Evolutionary conservation across 768 basidiomycete species (phyloP).

Genomic region (Agaricus subrufescens): DNA sequence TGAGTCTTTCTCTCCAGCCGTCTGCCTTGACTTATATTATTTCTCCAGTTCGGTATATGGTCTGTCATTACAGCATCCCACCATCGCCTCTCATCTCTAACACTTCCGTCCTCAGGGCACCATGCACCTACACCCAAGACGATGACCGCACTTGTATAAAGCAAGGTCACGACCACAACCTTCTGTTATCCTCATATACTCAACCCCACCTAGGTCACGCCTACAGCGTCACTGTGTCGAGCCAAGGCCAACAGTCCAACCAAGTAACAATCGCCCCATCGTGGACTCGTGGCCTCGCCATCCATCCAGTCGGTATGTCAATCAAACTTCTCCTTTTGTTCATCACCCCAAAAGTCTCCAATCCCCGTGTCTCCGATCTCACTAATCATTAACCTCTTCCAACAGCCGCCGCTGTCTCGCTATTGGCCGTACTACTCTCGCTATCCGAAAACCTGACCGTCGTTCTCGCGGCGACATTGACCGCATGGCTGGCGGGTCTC

Average conservation of each 20-base stretch:
- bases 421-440: slow-evolving; percentile 60
- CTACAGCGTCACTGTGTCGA: slow-evolving; percentile 43
- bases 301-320: slow-evolving; percentile 69
- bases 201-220: slow-evolving; percentile 38
- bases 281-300: slow-evolving; percentile 71
- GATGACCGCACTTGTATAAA: slow-evolving; percentile 44
- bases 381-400: background rate
- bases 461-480: slow-evolving; percentile 56
- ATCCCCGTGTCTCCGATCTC: background rate
- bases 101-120: slow-evolving; percentile 39
- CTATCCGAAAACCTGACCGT: slow-evolving; percentile 55
- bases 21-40: slow-evolving; percentile 1
- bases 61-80: slow-evolving; percentile 21
- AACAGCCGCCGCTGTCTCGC: slow-evolving; percentile 48
- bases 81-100: background rate
- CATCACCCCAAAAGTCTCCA: background rate
- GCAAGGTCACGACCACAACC: slow-evolving; percentile 30
- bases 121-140: slow-evolving; percentile 46
- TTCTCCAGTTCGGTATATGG: slow-evolving; percentile 67
- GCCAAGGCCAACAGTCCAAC: slow-evolving; percentile 29
- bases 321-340: background rate
- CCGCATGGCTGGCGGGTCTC: slow-evolving; percentile 67
- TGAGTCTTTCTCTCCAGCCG: slow-evolving; percentile 28
- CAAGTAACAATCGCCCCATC: slow-evolving; percentile 41
- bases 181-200: background rate